Base-by-base conservation (phyloP, 345 rosid genomes). In the Psidium guajava region DNA sequence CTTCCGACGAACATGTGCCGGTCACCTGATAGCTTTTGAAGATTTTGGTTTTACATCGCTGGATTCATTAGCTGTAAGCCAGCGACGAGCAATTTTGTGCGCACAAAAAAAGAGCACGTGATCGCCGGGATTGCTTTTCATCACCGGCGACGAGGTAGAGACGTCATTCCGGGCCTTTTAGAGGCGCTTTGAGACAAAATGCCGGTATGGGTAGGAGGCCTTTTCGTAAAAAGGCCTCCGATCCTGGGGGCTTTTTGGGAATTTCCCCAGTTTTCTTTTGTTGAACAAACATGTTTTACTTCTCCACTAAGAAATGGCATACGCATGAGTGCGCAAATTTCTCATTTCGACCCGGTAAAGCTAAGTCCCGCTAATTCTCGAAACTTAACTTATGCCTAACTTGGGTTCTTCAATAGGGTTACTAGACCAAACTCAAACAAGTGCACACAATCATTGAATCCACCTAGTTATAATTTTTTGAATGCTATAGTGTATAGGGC, bases 211-310 rank as follows among this genome's bases (percentile, higher is more conserved):
- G 9, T 8, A 64, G 1, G 47, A n/a, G n/a, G n/a, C 6, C 57
- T 3, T 69, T 69, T 69, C 77, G 20, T 69, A 36, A 18, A 18
- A 32, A 24, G 3, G 0, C 21, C 3, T 36, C 12, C 47, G 10
- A 69, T 32, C 40, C 21, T 0, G 2, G 6, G 22, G 24, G 47
- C 13, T 0, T 0, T 32, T 69, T 16, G 77, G 47, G 24, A 69
- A 32, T 69, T 69, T 69, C 13, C 0, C 1, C 24, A 0, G 18
- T 69, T 36, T 32, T 36, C 77, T 69, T 9, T 11, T 8, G 36
- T 18, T 36, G 16, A 32, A 36, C 25, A 32, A 32, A 36, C 25
- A 0, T 32, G 25, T 18, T 69, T 36, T 32, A 40, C 77, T 69
- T 69, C 42, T 69, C 42, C 22, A 18, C 5, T 36, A 21, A 69